Evolutionary conservation across 1,284 basidiomycete species (phyloP), one percentile per base, ranked within the genome.

Genomic region (Leccinum holopus): DNA sequence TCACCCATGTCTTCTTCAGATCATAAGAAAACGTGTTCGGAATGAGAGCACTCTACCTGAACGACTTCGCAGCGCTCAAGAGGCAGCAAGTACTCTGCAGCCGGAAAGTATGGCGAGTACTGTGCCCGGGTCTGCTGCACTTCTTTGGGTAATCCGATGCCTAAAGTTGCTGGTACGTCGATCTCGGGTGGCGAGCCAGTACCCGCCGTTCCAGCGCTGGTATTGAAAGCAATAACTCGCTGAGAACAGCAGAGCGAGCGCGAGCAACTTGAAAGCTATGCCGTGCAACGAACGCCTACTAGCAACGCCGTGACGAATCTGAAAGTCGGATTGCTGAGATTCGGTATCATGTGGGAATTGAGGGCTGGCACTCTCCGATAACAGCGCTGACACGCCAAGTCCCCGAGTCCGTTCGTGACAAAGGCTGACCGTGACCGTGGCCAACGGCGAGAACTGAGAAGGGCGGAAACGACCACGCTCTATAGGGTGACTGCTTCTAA

Each of bases 101-200:
- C 79, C 2, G 85, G 70, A 62, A 80, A 83, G 69, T 82, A 88
- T 0, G 87, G 87, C 11, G 85, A 81, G 68, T 87, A 87, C 58
- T 82, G 77, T 7, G 80, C 84, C 87, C 86, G 88, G 6, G 77
- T 71, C 21, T 65, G 73, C 55, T 79, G 72, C 5, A 75, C 60
- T 5, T 65, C 62, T 62, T 70, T 63, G 12, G 74, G 65, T 21
- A 75, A 44, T 10, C 55, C 61, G 16, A 61, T 1, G 4, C 58
- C 57, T 3, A 11, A 8, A n/a, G 51, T 53, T n/a, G 35, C 21
- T 3, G 58, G 28, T 18, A 47, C 16, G 16, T 56, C 25, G 30
- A 51, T 18, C 32, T 52, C 35, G 11, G 35, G 33, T 3, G 61
- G 25, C 4, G 63, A 18, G n/a, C 52, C 6, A 49, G 51, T 41